phyloP scores from a whole-genome alignment of 306 rosid species.

The Dryas octopetala region DNA sequence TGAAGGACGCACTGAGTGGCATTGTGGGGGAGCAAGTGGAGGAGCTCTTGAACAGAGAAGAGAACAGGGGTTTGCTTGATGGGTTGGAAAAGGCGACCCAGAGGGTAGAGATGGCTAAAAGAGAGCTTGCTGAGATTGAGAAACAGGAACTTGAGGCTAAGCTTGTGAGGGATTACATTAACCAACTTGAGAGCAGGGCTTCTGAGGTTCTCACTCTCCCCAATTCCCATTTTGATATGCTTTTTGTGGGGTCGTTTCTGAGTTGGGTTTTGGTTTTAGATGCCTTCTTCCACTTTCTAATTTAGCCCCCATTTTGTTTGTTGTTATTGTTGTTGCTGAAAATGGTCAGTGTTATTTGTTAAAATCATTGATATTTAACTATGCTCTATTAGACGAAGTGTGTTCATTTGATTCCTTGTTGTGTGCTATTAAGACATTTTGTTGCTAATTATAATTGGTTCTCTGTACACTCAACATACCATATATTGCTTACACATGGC shows the following conservation, averaged over 20 bases:
- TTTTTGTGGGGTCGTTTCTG: not conserved
- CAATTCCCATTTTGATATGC: not conserved
- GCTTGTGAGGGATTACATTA: constrained; percentile 49
- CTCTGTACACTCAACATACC: not conserved
- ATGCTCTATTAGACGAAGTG: not conserved
- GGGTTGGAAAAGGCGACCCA: constrained; percentile 72
- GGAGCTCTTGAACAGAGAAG: constrained; percentile 59
- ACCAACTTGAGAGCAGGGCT: constrained; percentile 57
- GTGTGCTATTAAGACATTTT: not conserved
- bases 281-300: not conserved
- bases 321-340: not conserved
- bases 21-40: constrained; percentile 53
- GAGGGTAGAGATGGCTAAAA: constrained; percentile 66
- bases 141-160: constrained; percentile 57
- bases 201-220: constrained; percentile 43
- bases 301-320: not conserved
- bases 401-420: not conserved
- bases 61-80: constrained; percentile 64
- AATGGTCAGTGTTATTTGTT: not conserved
- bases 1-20: constrained; percentile 49
- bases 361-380: too few species aligned
- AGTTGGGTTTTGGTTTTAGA: constrained; percentile 3
- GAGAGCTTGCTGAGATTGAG: constrained; percentile 59
- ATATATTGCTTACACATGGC: not conserved
- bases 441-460: not conserved